A percentile compares a stretch with the other conserved stretches of the same genome.
Evolutionary conservation across 2,329 filamentous ascomycete genomes (phyloP).

Genomic region (Alternaria sp.): DNA sequence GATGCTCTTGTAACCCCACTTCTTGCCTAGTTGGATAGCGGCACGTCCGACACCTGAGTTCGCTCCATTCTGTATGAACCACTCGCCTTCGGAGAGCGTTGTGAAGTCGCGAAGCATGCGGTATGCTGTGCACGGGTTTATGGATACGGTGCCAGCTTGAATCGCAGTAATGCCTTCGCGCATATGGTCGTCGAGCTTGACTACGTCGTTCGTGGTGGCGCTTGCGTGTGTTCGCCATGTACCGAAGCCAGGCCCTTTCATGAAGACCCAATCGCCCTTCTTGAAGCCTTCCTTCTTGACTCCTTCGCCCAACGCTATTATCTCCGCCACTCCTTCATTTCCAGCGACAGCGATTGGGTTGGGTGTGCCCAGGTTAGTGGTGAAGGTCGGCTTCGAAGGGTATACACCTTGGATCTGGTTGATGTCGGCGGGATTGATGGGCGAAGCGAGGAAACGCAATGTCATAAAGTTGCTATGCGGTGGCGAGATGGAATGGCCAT

Average conservation of each 20-base stretch:
- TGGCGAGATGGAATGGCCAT: conserved; percentile 78
- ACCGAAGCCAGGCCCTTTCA: conserved; percentile 80
- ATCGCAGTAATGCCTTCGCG: conserved; percentile 72
- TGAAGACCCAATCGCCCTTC: conserved; percentile 93
- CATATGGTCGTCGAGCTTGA: conserved; percentile 73
- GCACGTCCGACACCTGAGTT: conserved; percentile 92
- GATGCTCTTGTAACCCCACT: conserved; percentile 90
- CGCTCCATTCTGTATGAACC: conserved; percentile 97
- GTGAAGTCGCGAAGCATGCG: conserved; percentile 87
- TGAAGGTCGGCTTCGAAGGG: conserved; percentile 81
- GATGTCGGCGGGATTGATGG: conserved; percentile 96
- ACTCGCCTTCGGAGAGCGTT: conserved; percentile 73
- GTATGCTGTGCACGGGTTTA: conserved; percentile 95
- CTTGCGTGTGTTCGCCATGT: conserved; percentile 95
- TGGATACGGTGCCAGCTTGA: conserved; percentile 85
- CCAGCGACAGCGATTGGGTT: conserved; percentile 79
- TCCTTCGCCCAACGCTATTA: conserved; percentile 71
- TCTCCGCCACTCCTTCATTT: conserved; percentile 93
- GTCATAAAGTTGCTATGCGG: conserved; percentile 74
- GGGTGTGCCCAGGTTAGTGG: conserved; percentile 75
- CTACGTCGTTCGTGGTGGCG: conserved; percentile 64
- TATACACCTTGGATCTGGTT: conserved; percentile 98
- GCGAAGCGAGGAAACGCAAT: conserved; percentile 84
- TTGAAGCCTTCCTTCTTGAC: conserved; percentile 62
- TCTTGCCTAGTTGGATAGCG: conserved; percentile 82